phyloP scores from a whole-genome alignment of 2,329 filamentous ascomycete species.

The Mariannaea sp. region DNA sequence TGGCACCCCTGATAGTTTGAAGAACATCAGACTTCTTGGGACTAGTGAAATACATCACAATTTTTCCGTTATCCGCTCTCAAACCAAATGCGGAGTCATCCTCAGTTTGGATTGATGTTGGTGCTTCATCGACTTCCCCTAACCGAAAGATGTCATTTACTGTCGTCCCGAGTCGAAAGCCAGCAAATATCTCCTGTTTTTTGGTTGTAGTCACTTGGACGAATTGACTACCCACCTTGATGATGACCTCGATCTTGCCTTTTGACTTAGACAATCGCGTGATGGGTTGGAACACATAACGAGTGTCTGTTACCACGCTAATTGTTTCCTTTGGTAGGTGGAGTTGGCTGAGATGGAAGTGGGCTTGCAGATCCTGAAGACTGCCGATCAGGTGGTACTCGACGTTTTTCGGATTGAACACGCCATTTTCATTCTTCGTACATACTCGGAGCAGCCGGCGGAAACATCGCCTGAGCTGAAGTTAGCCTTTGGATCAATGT shows the following conservation, averaged over 20 bases:
- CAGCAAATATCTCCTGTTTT: slow-evolving; percentile 70
- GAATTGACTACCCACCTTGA: slow-evolving; percentile 72
- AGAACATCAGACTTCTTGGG: slow-evolving; percentile 67
- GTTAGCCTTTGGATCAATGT: slow-evolving; percentile 4
- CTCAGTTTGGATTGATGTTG: slow-evolving; percentile 66
- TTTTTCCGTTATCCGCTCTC: slow-evolving; percentile 70
- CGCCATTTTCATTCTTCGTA: slow-evolving; percentile 62
- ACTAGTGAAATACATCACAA: slow-evolving; percentile 74
- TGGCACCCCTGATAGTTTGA: slow-evolving; percentile 65
- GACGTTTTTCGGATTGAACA: slow-evolving; percentile 67
- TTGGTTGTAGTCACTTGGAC: slow-evolving; percentile 71
- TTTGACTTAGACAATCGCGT: slow-evolving; percentile 70
- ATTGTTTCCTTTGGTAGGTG: slow-evolving; percentile 73
- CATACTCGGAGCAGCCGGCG: slow-evolving; percentile 65
- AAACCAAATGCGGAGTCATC: slow-evolving; percentile 71
- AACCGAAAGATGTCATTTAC: slow-evolving; percentile 74
- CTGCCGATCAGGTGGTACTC: slow-evolving; percentile 70
- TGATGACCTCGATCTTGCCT: slow-evolving; percentile 70
- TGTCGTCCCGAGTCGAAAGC: slow-evolving; percentile 63
- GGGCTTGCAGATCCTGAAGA: slow-evolving; percentile 66
- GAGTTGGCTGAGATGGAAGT: slow-evolving; percentile 69
- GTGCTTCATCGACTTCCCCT: slow-evolving; percentile 69
- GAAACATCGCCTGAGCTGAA: slow-evolving; percentile 60
- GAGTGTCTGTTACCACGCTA: slow-evolving; percentile 68
- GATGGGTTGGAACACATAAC: slow-evolving; percentile 68